These are phyloP conservation scores for Stachybotrys chartarum DNA, from an alignment of 2,329 filamentous ascomycete species.

Conservation along the genomic window DNA sequence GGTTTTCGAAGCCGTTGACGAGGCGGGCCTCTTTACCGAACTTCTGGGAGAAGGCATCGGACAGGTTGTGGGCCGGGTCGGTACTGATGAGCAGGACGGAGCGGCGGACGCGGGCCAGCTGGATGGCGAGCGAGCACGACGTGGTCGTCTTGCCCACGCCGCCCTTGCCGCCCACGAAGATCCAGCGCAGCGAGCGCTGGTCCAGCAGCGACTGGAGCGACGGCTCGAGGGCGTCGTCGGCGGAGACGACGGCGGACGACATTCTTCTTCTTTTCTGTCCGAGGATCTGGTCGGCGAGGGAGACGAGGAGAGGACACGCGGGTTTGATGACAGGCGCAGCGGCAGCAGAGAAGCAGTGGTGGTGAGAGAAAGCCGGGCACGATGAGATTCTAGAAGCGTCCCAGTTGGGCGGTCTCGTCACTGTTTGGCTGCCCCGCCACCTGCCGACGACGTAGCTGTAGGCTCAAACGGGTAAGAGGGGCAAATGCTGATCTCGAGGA, in stretches of 20 bases:
- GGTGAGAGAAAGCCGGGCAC: too few relatives aligned
- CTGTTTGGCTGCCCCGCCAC: too few relatives aligned
- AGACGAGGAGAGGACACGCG: not conserved
- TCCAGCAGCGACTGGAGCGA: constrained; percentile 91
- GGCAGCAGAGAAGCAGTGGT: too few relatives aligned
- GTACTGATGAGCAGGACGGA: constrained; percentile 97
- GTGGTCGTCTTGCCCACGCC: constrained; percentile 99
- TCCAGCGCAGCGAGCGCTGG: constrained; percentile 94
- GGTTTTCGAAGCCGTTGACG: constrained; percentile 83
- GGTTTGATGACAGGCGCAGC: too few relatives aligned
- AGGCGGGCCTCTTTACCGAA: constrained; percentile 97
- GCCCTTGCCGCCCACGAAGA: constrained; percentile 97
- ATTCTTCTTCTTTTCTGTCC: constrained; percentile 11
- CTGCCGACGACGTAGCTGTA: too few relatives aligned
- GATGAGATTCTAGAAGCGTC: too few relatives aligned
- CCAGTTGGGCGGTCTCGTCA: too few relatives aligned
- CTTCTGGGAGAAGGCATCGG: constrained; percentile 96
- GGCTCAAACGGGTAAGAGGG: too few relatives aligned
- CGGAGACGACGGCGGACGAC: constrained; percentile 31
- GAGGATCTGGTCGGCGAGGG: not conserved
- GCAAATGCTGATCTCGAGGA: too few relatives aligned
- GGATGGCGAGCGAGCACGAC: constrained; percentile 95
- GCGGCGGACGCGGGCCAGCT: constrained; percentile 90
- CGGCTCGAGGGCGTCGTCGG: constrained; percentile 76
- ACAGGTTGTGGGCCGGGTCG: constrained; percentile 95